Evolutionary conservation across 176 grass and related monocot species (phyloP).

Genomic region (Zea luxurians): DNA sequence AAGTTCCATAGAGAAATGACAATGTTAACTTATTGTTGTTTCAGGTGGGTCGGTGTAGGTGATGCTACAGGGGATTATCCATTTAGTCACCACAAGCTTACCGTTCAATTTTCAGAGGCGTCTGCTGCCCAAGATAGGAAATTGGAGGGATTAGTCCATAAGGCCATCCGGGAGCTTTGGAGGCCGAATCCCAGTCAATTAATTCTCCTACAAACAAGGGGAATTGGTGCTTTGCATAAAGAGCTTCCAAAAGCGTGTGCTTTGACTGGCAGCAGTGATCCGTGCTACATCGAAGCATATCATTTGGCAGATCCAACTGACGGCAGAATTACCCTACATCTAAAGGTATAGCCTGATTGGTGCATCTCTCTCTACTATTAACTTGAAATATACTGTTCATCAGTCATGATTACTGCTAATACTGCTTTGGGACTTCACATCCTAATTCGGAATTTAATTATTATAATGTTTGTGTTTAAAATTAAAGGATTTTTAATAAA

Average conservation of each 20-base stretch:
- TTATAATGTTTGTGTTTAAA: neutral
- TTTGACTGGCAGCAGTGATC: slow-evolving; percentile 86
- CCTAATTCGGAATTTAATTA: neutral
- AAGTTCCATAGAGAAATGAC: neutral
- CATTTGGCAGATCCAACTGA: slow-evolving; percentile 90
- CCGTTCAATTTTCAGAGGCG: slow-evolving; percentile 87
- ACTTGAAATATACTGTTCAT: slow-evolving; percentile 4
- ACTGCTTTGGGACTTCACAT: neutral
- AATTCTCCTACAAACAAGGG: slow-evolving; percentile 81
- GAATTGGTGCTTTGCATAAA: slow-evolving; percentile 70
- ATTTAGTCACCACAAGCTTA: slow-evolving; percentile 98
- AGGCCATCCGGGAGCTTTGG: slow-evolving; percentile 95
- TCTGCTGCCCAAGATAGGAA: slow-evolving; percentile 92
- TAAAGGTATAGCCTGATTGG: slow-evolving; percentile 61
- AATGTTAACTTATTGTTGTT: slow-evolving; percentile 38
- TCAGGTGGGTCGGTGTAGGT: slow-evolving; percentile 89
- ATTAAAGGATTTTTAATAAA: neutral
- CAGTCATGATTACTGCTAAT: slow-evolving; percentile 14
- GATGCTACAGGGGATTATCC: slow-evolving; percentile 95
- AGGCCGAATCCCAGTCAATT: slow-evolving; percentile 73
- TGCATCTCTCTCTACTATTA: slow-evolving; percentile 17
- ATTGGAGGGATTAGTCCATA: slow-evolving; percentile 96
- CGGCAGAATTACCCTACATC: slow-evolving; percentile 84
- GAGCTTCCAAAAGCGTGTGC: slow-evolving; percentile 76
- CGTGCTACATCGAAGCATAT: slow-evolving; percentile 95